phyloP scores from a whole-genome alignment of 75 land plant genomes.

The Larix kaempferi region DNA sequence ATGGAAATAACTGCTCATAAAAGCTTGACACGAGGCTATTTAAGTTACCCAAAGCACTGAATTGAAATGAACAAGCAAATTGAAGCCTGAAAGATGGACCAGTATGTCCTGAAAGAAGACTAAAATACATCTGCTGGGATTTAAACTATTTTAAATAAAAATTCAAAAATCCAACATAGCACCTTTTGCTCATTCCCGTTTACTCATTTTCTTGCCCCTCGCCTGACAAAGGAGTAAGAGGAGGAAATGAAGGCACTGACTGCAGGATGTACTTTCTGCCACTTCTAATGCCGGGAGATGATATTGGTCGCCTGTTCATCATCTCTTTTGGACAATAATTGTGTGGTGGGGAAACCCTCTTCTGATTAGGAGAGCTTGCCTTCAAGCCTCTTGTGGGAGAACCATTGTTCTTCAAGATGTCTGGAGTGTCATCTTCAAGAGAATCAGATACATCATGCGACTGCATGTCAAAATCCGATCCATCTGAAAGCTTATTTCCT shows the following conservation, averaged over 20 bases:
- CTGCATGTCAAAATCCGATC: conserved; percentile 4
- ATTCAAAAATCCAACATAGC: not conserved
- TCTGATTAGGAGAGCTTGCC: conserved; percentile 73
- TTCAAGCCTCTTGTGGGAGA: conserved; percentile 47
- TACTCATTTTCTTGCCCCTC: conserved; percentile 12
- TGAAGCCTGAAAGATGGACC: not conserved
- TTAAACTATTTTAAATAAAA: not conserved
- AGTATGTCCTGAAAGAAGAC: not conserved
- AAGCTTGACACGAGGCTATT: not conserved
- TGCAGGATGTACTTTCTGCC: conserved; percentile 72
- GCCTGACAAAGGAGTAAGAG: conserved; percentile 46
- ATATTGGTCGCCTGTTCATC: conserved; percentile 20
- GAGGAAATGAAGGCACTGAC: conserved; percentile 70
- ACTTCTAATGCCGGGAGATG: conserved; percentile 44
- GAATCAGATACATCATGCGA: not conserved
- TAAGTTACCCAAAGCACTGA: not conserved
- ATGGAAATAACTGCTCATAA: conserved; percentile 4
- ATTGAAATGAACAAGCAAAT: not conserved
- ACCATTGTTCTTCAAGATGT: conserved; percentile 49
- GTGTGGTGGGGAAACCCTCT: conserved; percentile 74
- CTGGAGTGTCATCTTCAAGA: conserved; percentile 71
- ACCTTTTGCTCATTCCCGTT: not conserved
- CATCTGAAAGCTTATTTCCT: conserved; percentile 5
- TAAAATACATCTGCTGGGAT: conserved; percentile 1
- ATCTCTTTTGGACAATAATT: conserved; percentile 18